These are phyloP conservation scores for Craspedostauros australis DNA, from an alignment of 108 stramenopile species.

Conservation along the genomic window DNA sequence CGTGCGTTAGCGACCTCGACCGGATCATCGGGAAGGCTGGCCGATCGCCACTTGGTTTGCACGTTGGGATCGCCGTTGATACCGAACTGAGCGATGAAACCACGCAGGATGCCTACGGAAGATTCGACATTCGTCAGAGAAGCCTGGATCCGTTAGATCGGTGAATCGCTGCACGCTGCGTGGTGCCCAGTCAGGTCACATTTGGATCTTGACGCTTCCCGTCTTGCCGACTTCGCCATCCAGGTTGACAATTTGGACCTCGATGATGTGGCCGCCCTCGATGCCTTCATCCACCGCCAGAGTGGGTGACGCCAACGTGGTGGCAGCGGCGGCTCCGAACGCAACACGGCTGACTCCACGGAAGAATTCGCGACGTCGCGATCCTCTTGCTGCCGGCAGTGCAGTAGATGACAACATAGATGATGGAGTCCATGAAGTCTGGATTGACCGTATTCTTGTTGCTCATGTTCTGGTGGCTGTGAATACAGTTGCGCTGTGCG, in stretches of 20 bases:
- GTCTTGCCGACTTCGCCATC: conserved; percentile 46
- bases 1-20: conserved; percentile 72
- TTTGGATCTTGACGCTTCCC: conserved; percentile 45
- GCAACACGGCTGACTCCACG: too few species aligned
- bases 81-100: conserved; percentile 91
- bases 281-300: too few species aligned
- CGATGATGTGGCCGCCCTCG: conserved; percentile 30
- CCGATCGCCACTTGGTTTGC: conserved; percentile 59
- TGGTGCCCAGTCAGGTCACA: conserved; percentile 60
- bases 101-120: conserved; percentile 87
- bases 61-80: conserved; percentile 76
- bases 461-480: too few species aligned
- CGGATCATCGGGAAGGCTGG: conserved; percentile 73
- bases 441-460: too few species aligned
- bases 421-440: too few species aligned
- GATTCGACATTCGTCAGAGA: conserved; percentile 70
- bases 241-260: conserved; percentile 53
- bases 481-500: too few species aligned
- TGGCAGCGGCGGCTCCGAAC: too few species aligned
- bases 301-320: too few species aligned
- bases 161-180: conserved; percentile 53
- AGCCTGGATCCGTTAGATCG: conserved; percentile 41
- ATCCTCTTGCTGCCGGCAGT: too few species aligned
- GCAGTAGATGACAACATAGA: too few species aligned
- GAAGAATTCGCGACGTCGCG: too few species aligned